Evolutionary conservation across 805 yeast species (phyloP), one percentile per base, ranked within the genome.

Genomic region (Cyberlindnera japonica): DNA sequence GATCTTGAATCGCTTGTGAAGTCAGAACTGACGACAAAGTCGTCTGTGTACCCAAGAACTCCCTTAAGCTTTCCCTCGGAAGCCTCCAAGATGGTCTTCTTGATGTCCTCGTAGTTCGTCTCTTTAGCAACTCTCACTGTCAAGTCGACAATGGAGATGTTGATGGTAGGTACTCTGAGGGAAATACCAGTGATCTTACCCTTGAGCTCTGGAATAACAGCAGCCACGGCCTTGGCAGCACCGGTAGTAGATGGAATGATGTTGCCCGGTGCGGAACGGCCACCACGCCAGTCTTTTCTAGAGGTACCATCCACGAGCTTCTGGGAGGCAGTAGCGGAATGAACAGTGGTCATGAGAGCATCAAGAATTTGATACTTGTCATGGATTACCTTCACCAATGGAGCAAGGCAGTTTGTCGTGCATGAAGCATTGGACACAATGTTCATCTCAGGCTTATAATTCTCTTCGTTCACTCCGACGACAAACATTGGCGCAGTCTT

Each of bases 211-310:
- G 85, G 85, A 54, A 79, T 77, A 61, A 79, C 84, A 69, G 76
- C 77, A 69, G 83, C 84, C 56, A 79, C 85, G 55, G 83, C 83
- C 74, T 79, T 79, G 50, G 85, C 85, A 55, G 85, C 85, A 74
- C 85, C 85, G 41, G 85, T 79, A 53, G 84, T 77, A 43, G 84
- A 79, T 67, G 85, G 85, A 59, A 79, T 79, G 63, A 79, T 79
- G 77, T 79, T 79, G 61, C 79, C 83, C 48, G 83, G 76, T 60
- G 85, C 85, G 57, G 84, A 77, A 72, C 85, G 75, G 65, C 84
- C 85, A 71, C 84, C 84, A 76, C 85, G 77, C 85, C 85, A 79
- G 71, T 79, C 85, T 71, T 79, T 79, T 71, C 77, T 82, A 64
- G 85, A 79, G 62, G 84, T 82, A 70, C 84, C 84, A 63, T 79